phyloP scores from a whole-genome alignment of 2,329 filamentous ascomycete species.

The Curvularia verruculosa region DNA sequence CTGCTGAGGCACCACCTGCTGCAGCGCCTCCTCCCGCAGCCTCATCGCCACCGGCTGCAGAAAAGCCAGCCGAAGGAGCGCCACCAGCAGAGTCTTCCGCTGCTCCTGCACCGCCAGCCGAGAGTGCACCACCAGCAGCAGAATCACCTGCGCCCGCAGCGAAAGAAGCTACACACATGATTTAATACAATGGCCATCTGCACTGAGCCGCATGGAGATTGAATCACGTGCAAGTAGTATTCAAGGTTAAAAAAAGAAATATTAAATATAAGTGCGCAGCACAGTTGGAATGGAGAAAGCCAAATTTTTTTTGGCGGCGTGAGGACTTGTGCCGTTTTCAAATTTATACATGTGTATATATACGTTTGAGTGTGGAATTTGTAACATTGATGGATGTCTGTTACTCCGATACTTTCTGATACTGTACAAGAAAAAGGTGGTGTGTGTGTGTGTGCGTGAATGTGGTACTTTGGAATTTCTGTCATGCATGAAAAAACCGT shows the following conservation, averaged over 20 bases:
- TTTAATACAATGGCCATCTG: too few species aligned
- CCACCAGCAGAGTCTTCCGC: too few species aligned
- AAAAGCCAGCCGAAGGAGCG: slow-evolving; percentile 14
- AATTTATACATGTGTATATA: not conserved
- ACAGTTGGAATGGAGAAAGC: not conserved
- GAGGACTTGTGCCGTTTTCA: not conserved
- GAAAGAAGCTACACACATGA: not conserved
- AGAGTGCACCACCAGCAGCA: slow-evolving; percentile 6
- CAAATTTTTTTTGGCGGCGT: not conserved
- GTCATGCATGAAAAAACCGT: not conserved
- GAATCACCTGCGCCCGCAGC: slow-evolving; percentile 4
- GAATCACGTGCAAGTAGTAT: not conserved
- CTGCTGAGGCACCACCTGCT: not conserved
- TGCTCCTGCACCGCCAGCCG: slow-evolving; percentile 15
- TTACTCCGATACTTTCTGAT: not conserved
- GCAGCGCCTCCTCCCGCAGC: not conserved
- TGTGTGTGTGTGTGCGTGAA: not conserved
- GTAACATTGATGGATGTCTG: not conserved
- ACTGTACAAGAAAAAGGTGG: not conserved
- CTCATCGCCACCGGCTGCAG: slow-evolving; percentile 4
- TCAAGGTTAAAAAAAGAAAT: not conserved
- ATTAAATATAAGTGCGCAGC: not conserved
- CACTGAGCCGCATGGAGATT: too few species aligned
- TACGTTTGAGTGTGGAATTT: not conserved
- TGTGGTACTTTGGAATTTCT: too few species aligned